Percentiles rank a stretch among this genome's conserved stretches.
Conservation (phyloP, 2,329 filamentous ascomycete genomes). For the Aureobasidium sp. region DNA sequence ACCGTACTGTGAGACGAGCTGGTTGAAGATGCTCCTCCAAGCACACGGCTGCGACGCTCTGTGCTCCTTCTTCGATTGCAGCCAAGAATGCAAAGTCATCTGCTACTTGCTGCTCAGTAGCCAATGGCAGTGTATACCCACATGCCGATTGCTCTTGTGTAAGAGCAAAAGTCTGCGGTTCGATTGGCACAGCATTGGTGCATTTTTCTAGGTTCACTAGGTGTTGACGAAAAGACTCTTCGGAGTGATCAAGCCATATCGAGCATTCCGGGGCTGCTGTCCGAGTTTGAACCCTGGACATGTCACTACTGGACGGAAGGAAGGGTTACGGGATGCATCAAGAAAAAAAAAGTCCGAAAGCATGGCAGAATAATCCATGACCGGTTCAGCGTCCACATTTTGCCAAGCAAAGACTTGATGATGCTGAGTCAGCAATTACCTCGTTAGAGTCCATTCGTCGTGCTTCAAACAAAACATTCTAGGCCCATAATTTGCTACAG, state of each 20-base stretch:
- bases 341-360: too few relatives aligned
- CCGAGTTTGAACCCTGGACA: slow-evolving; percentile 1
- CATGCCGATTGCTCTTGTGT: too few relatives aligned
- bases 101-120: background rate
- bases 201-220: slow-evolving; percentile 8
- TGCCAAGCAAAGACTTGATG: too few relatives aligned
- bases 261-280: background rate
- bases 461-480: too few relatives aligned
- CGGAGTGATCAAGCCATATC: background rate
- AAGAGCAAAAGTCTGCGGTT: background rate
- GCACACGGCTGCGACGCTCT: slow-evolving; percentile 12
- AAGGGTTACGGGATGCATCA: too few relatives aligned
- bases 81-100: slow-evolving; percentile 15
- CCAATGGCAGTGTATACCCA: background rate
- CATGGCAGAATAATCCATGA: too few relatives aligned
- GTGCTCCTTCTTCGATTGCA: slow-evolving; percentile 13
- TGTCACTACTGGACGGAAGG: too few relatives aligned
- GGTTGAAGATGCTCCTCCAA: slow-evolving; percentile 1
- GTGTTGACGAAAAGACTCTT: slow-evolving; percentile 9
- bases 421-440: too few relatives aligned
- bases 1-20: background rate
- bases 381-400: too few relatives aligned
- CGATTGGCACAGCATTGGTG: slow-evolving; percentile 10
- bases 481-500: too few relatives aligned
- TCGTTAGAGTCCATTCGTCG: too few relatives aligned